phyloP scores from a whole-genome alignment of 768 basidiomycete genomes.

The Lentinula edodes region DNA sequence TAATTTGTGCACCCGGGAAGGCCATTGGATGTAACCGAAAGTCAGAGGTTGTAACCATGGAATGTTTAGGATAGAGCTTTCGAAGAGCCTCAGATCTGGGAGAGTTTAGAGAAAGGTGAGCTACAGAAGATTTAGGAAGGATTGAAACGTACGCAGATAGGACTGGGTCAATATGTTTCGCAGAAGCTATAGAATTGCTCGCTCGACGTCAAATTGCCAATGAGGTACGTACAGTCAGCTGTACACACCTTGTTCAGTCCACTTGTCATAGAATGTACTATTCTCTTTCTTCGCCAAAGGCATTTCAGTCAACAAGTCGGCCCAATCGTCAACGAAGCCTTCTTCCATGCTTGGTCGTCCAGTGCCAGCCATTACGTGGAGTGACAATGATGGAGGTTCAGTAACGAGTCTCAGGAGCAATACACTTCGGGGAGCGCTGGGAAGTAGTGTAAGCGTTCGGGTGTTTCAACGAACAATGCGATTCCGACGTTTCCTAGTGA shows the following conservation, averaged over 20 bases:
- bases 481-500: no score
- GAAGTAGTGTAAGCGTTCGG: no score
- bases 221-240: background rate
- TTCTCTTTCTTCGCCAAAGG: background rate
- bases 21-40: slow-evolving; percentile 38
- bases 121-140: background rate
- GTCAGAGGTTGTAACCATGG: slow-evolving; percentile 50
- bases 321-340: slow-evolving; percentile 41
- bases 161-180: slow-evolving; percentile 38
- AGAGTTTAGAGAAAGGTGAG: background rate
- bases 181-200: slow-evolving; percentile 37
- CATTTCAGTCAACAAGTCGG: slow-evolving; percentile 19
- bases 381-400: background rate
- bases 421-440: background rate
- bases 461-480: no score
- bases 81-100: slow-evolving; percentile 41
- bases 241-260: slow-evolving; percentile 44
- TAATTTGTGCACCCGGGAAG: slow-evolving; percentile 43
- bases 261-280: slow-evolving; percentile 42
- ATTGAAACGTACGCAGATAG: slow-evolving; percentile 36
- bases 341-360: slow-evolving; percentile 19
- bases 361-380: background rate
- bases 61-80: slow-evolving; percentile 56
- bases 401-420: background rate
- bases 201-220: slow-evolving; percentile 1